phyloP scores from a whole-genome alignment of 441 rosid species.

The Erysimum pusillum region DNA sequence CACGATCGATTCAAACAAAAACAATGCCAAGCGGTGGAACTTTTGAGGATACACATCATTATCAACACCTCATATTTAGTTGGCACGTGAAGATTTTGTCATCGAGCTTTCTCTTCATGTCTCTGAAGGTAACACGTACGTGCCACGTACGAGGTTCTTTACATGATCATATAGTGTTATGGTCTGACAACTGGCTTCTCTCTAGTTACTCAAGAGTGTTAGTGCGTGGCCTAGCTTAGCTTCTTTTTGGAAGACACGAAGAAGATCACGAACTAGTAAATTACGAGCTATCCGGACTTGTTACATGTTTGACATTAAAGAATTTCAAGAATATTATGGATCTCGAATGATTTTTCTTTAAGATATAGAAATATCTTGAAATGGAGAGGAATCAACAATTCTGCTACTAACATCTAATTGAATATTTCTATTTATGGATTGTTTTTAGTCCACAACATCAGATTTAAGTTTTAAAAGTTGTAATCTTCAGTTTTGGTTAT shows the following conservation, averaged over 20 bases:
- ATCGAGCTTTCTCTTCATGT: conserved; percentile 16
- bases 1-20: conserved; percentile 2
- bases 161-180: background rate
- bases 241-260: background rate
- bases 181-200: conserved; percentile 21
- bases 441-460: too few species aligned
- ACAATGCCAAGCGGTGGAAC: conserved; percentile 26
- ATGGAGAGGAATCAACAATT: too few species aligned
- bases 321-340: too few species aligned
- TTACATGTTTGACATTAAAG: background rate
- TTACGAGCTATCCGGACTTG: background rate
- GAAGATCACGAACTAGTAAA: background rate
- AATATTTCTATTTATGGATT: too few species aligned
- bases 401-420: too few species aligned
- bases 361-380: too few species aligned
- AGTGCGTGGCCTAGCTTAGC: background rate
- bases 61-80: conserved; percentile 8
- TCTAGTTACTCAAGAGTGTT: background rate
- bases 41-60: background rate
- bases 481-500: too few species aligned
- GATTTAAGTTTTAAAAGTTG: too few species aligned
- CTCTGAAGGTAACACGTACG: conserved; percentile 37
- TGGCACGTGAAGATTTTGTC: conserved; percentile 21
- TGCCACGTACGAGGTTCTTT: conserved; percentile 36
- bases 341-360: too few species aligned